These are phyloP conservation scores for Microsporum ferrugineum DNA, from an alignment of 2,329 filamentous ascomycete genomes.

Conservation along the genomic window DNA sequence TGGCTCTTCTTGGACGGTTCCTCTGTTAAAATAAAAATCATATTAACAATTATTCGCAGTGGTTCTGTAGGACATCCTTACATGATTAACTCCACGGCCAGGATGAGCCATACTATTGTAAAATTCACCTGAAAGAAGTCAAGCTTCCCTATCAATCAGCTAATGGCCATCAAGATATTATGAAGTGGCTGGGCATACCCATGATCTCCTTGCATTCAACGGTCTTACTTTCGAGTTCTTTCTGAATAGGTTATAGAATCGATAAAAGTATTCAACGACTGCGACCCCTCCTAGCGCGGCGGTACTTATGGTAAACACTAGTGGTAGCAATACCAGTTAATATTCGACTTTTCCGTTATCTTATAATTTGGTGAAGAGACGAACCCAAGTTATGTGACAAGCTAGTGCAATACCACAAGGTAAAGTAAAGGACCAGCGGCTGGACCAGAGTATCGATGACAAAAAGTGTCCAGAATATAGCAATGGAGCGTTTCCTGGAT, in stretches of 20 bases:
- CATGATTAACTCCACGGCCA: constrained; percentile 34
- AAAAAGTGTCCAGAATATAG: constrained; percentile 49
- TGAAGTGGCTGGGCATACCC: constrained; percentile 21
- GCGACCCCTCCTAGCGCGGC: constrained; percentile 32
- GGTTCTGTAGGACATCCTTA: constrained; percentile 17
- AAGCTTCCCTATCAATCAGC: constrained; percentile 20
- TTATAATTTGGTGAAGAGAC: not conserved
- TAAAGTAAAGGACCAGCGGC: constrained; percentile 50
- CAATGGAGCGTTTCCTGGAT: constrained; percentile 44
- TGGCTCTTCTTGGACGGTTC: constrained; percentile 31
- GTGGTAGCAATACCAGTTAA: not conserved
- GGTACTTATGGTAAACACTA: constrained; percentile 35
- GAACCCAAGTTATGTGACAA: constrained; percentile 35
- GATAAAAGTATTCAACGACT: constrained; percentile 35
- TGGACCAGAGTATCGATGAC: constrained; percentile 48
- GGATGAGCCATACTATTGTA: constrained; percentile 34
- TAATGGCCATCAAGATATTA: not conserved
- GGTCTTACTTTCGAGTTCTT: constrained; percentile 29
- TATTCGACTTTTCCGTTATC: not conserved
- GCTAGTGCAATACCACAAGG: constrained; percentile 47
- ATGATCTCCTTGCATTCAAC: constrained; percentile 33
- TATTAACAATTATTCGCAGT: not conserved
- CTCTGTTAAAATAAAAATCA: constrained; percentile 18
- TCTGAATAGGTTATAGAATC: constrained; percentile 29
- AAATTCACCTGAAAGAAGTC: constrained; percentile 39